Evolutionary conservation across 495 filamentous ascomycete species (phyloP), one percentile per base, ranked within the genome.

Genomic region (Xylaria intraflava): DNA sequence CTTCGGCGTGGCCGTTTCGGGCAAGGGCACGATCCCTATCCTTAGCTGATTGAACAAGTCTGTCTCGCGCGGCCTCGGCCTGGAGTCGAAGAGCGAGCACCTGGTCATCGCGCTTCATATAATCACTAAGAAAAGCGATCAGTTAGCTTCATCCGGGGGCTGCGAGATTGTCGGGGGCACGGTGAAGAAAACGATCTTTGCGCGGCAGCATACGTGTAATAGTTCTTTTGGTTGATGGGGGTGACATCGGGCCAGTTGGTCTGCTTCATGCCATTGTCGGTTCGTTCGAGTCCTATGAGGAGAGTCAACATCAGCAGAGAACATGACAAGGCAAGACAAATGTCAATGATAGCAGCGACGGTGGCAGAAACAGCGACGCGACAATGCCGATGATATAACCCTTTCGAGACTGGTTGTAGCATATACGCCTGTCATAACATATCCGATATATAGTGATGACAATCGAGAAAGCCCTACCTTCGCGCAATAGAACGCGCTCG

Each of bases 181-280:
- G 27, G 35, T 16, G 20, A 26, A 1, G 9, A 10, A 6, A 14
- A 23, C 6, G 17, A 23, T 7, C 23, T 26, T 29, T 27, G 36
- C 22, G 16, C 36, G 19, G 49, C 47, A 19, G 77, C 89, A 50
- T 78, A 96, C 89, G 93, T 98, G 63, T 98, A 98, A 70, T 98
- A 98, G 70, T 98, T 98, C 72, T 98, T 98, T 65, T 98, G 93
- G 65, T 98, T 98, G 67, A 98, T 98, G 63, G 90, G 85, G 14
- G 78, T 77, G 38, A 96, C 82, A 60, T 90, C 85, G 17, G 93
- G 94, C 93, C 93, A 98, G 69, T 79, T 92, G 22, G 90, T 90
- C 46, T 89, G 81, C 64, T 90, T 90, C 81, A 98, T 90, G 65
- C 91, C 90, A 78, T 98, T 98, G 74, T 98, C 93, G 33, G 94